Conservation (phyloP, 208 protist genomes). For the Herpetomonas samuelpessoai region DNA sequence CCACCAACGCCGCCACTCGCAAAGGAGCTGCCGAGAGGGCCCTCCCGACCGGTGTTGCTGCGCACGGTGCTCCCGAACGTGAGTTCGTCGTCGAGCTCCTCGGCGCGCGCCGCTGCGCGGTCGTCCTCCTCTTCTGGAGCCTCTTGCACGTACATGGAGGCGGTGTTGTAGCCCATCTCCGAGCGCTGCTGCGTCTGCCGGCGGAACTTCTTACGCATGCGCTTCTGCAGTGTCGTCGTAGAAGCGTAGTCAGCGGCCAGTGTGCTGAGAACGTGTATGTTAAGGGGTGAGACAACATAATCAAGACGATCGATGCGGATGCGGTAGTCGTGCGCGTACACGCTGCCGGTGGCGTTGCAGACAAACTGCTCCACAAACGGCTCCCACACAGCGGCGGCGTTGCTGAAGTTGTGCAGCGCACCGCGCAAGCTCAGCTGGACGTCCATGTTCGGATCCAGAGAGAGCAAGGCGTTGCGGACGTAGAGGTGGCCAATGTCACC, state of each 20-base stretch:
- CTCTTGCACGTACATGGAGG: constrained; percentile 31
- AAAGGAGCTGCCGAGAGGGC: too few relatives aligned
- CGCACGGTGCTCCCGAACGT: constrained; percentile 10
- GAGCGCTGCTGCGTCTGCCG: constrained; percentile 27
- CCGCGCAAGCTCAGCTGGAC: constrained; percentile 41
- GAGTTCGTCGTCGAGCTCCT: constrained; percentile 18
- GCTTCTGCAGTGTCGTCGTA: constrained; percentile 47
- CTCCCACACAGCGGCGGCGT: constrained; percentile 77
- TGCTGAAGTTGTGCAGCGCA: constrained; percentile 69
- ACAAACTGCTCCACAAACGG: constrained; percentile 75
- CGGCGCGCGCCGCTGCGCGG: constrained; percentile 1
- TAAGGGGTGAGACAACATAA: constrained; percentile 76
- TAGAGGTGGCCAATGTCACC: constrained; percentile 58
- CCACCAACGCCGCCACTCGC: constrained; percentile 4
- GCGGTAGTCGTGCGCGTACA: constrained; percentile 52
- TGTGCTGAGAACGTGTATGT: constrained; percentile 43
- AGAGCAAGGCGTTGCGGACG: constrained; percentile 34
- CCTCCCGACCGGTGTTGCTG: constrained; percentile 5
- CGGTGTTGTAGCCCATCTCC: constrained; percentile 16
- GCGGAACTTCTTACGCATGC: constrained; percentile 51
- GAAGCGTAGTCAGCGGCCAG: constrained; percentile 52
- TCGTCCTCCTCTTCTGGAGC: constrained; percentile 17
- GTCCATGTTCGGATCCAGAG: constrained; percentile 48
- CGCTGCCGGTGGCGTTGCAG: constrained; percentile 37
- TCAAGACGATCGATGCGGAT: constrained; percentile 59